Percentiles rank a stretch among this genome's conserved stretches.
phyloP scores from a whole-genome alignment of 768 basidiomycete species.

The Mycena belliarum region DNA sequence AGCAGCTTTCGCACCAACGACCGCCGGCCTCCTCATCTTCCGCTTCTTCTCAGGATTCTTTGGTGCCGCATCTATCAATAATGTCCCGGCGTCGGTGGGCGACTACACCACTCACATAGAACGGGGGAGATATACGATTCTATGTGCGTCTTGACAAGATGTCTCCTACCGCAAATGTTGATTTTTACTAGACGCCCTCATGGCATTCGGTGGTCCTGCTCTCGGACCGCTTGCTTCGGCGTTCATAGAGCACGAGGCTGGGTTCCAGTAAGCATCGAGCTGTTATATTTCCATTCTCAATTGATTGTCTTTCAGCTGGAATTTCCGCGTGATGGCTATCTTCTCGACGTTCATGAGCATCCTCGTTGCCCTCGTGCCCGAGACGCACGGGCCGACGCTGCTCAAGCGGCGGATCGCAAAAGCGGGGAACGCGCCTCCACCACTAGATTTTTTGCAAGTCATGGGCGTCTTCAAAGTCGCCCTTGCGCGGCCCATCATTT shows the following conservation, averaged over 20 bases:
- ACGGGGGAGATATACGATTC: conserved; percentile 3
- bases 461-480: conserved; percentile 9
- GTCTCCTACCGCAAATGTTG: no score
- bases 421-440: conserved; percentile 2
- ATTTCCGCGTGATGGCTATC: conserved; percentile 20
- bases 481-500: conserved; percentile 11
- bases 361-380: conserved; percentile 11
- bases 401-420: conserved; percentile 11
- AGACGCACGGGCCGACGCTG: conserved; percentile 21
- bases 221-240: conserved; percentile 16
- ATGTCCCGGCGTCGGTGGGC: conserved; percentile 16
- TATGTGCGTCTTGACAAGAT: conserved; percentile 13
- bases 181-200: conserved; percentile 6
- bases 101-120: conserved; percentile 6
- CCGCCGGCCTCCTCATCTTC: conserved; percentile 16
- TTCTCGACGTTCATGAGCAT: conserved; percentile 15
- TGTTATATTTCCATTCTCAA: neutral
- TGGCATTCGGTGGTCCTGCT: conserved; percentile 19
- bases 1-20: conserved; percentile 11
- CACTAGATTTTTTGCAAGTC: neutral
- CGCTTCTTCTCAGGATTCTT: conserved; percentile 20
- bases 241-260: conserved; percentile 16
- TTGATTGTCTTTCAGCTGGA: conserved; percentile 13
- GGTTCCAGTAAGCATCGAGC: conserved; percentile 8
- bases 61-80: conserved; percentile 15